Percentiles rank a stretch among this genome's conserved stretches.
These are phyloP conservation scores for Clitopilus hobsonii DNA, from an alignment of 768 basidiomycete genomes.

Conservation along the genomic window DNA sequence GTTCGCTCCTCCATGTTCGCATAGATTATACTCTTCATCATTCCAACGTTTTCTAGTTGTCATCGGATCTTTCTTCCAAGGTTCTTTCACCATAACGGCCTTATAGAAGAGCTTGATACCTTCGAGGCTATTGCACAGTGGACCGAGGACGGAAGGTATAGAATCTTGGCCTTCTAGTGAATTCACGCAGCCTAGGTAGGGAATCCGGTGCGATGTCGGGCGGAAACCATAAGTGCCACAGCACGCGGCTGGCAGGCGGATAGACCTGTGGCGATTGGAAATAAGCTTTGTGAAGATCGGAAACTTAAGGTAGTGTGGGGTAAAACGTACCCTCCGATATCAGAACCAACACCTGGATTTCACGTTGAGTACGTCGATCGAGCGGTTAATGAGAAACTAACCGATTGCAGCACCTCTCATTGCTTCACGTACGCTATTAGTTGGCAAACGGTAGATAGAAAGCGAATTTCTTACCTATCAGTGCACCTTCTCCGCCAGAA, in stretches of 20 bases:
- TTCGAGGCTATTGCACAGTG: constrained; percentile 51
- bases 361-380: constrained; percentile 11
- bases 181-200: constrained; percentile 61
- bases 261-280: too few relatives aligned
- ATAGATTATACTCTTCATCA: constrained; percentile 51
- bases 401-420: constrained; percentile 40
- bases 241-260: constrained; percentile 66
- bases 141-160: constrained; percentile 69
- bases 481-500: constrained; percentile 82
- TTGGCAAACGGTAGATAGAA: background rate
- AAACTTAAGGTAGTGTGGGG: too few relatives aligned
- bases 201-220: constrained; percentile 65
- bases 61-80: constrained; percentile 67
- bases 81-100: constrained; percentile 50
- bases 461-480: constrained; percentile 41
- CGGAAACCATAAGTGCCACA: constrained; percentile 69
- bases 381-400: constrained; percentile 8
- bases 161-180: constrained; percentile 70
- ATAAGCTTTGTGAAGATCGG: too few relatives aligned
- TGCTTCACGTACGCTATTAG: constrained; percentile 18
- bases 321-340: constrained; percentile 63
- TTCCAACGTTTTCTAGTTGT: constrained; percentile 56
- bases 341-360: constrained; percentile 68
- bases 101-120: constrained; percentile 65
- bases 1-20: constrained; percentile 51